Conservation (phyloP, 164 flowering plant species). For the Nymphaea thermarum region DNA sequence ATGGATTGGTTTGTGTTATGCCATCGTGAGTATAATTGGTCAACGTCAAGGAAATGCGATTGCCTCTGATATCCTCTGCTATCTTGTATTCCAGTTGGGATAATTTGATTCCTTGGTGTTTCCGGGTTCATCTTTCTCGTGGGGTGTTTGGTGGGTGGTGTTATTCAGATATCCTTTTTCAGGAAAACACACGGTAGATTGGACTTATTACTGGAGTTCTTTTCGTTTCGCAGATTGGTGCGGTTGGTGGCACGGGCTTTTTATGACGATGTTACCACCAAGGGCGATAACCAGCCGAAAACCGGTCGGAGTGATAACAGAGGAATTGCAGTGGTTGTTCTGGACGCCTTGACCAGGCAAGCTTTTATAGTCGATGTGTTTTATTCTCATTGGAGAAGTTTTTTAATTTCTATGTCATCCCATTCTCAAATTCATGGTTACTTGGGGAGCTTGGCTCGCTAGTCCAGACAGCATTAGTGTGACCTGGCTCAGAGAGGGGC, state of each 20-base stretch:
- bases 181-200: neutral
- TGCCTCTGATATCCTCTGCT: neutral
- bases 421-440: neutral
- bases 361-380: neutral
- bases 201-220: neutral
- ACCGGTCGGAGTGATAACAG: conserved; percentile 74
- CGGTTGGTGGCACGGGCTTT: conserved; percentile 49
- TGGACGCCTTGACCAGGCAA: conserved; percentile 88
- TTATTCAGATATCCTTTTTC: too few species aligned
- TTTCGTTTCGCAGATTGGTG: conserved; percentile 26
- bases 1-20: too few species aligned
- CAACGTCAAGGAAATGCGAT: too few species aligned
- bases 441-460: too few species aligned
- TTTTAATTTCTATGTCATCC: neutral
- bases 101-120: neutral
- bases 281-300: conserved; percentile 66
- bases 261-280: conserved; percentile 40
- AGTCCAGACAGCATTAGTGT: too few species aligned
- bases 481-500: too few species aligned
- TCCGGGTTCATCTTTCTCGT: neutral
- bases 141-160: neutral
- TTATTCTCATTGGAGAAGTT: neutral
- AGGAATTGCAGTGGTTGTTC: conserved; percentile 91
- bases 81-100: neutral
- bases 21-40: too few species aligned